phyloP scores from a whole-genome alignment of 1,139 yeast species.

The Pichia kudriavzevii region DNA sequence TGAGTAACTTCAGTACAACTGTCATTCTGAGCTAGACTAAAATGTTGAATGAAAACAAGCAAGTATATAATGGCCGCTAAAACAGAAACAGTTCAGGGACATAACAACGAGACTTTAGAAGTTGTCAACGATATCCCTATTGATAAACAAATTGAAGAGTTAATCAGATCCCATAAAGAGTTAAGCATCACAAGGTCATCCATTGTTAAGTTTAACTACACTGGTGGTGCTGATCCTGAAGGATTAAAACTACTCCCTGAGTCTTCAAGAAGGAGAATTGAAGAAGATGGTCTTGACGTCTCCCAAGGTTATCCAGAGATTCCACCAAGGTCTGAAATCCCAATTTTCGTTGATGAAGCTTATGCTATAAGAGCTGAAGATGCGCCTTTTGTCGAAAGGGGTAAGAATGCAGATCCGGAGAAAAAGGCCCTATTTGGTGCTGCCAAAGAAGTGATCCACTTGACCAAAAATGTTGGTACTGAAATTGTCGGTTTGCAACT shows the following conservation, averaged over 20 bases:
- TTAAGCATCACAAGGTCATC: conserved; percentile 23
- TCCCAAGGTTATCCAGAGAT: conserved; percentile 37
- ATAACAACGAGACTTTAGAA: too few relatives aligned
- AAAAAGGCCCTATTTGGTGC: conserved; percentile 46
- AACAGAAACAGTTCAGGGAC: too few relatives aligned
- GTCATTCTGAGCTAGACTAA: too few relatives aligned
- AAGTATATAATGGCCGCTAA: too few relatives aligned
- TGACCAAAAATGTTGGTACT: conserved; percentile 48
- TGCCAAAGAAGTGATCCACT: conserved; percentile 39
- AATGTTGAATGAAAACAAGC: too few relatives aligned
- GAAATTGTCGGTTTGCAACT: conserved; percentile 49
- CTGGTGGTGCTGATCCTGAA: conserved; percentile 21
- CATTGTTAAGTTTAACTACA: neutral
- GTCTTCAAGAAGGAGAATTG: conserved; percentile 29
- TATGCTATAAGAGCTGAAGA: conserved; percentile 30
- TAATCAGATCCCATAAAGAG: conserved; percentile 27
- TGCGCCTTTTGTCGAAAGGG: conserved; percentile 34
- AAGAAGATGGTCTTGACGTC: conserved; percentile 33
- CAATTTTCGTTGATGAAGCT: conserved; percentile 35
- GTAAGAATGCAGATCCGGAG: conserved; percentile 44
- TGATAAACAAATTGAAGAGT: conserved; percentile 32
- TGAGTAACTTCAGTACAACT: too few relatives aligned
- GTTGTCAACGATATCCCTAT: conserved; percentile 30
- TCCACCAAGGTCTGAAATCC: conserved; percentile 22
- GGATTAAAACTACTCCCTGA: conserved; percentile 31